Evolutionary conservation across 768 basidiomycete species (phyloP).

Genomic region (Leccinum subgranulosum): DNA sequence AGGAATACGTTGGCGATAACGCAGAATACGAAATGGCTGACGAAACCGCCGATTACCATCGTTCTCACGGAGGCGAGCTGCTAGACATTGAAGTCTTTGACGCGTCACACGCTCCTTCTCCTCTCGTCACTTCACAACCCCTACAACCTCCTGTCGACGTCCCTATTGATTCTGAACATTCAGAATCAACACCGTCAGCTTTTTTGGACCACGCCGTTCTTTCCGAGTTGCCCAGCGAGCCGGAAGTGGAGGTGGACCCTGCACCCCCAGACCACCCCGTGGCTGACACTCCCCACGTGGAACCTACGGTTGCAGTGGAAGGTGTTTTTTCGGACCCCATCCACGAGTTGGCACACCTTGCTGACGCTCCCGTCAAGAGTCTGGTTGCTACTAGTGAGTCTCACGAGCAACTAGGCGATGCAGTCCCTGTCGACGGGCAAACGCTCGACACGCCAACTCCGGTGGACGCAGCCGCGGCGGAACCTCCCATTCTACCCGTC

Average conservation of each 20-base stretch:
- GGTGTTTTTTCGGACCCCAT: slow-evolving; percentile 5
- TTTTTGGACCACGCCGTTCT: slow-evolving; percentile 7
- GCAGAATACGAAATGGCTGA: slow-evolving; percentile 47
- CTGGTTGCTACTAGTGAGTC: slow-evolving; percentile 18
- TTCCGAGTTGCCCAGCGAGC: slow-evolving; percentile 4
- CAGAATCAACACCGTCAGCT: neutral
- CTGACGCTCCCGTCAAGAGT: slow-evolving; percentile 5
- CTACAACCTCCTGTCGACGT: slow-evolving; percentile 16
- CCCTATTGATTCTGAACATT: slow-evolving; percentile 15
- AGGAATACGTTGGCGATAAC: slow-evolving; percentile 44
- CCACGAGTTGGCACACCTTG: slow-evolving; percentile 4
- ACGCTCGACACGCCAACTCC: slow-evolving; percentile 4
- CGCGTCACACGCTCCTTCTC: slow-evolving; percentile 33
- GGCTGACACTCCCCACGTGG: slow-evolving; percentile 18
- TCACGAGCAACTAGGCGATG: slow-evolving; percentile 12
- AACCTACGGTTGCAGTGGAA: slow-evolving; percentile 9
- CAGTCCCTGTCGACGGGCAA: slow-evolving; percentile 1
- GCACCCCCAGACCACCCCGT: slow-evolving; percentile 15
- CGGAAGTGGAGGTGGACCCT: slow-evolving; percentile 9
- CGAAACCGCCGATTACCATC: slow-evolving; percentile 28
- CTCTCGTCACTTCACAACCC: slow-evolving; percentile 15
- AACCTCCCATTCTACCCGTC: slow-evolving; percentile 1
- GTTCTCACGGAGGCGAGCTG: slow-evolving; percentile 25
- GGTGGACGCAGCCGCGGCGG: slow-evolving; percentile 2
- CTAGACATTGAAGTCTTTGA: slow-evolving; percentile 43